A percentile compares a stretch with the other conserved stretches of the same genome.
Evolutionary conservation across 2,329 filamentous ascomycete genomes (phyloP).

Genomic region (Hortaea sp.): DNA sequence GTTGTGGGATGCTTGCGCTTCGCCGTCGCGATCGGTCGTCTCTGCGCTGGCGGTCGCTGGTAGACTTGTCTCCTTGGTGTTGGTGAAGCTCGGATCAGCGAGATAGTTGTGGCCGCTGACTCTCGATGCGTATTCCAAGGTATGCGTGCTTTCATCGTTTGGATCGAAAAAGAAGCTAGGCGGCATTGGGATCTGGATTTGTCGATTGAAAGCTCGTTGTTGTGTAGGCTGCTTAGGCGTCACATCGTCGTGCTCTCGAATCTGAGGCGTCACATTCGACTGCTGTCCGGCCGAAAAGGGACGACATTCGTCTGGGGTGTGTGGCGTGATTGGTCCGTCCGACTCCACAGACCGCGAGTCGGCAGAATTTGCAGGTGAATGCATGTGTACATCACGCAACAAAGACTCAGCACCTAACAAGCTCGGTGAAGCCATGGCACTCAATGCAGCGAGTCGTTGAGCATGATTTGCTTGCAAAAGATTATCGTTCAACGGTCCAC

Average conservation of each 20-base stretch:
- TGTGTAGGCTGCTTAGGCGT: constrained; percentile 17
- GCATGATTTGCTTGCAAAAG: background rate
- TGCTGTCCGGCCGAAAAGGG: constrained; percentile 1
- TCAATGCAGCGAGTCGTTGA: background rate
- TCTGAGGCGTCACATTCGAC: constrained; percentile 5
- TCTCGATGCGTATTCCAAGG: constrained; percentile 34
- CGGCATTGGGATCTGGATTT: constrained; percentile 34
- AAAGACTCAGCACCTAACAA: constrained; percentile 39
- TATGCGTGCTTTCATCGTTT: constrained; percentile 35
- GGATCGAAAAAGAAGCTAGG: constrained; percentile 37
- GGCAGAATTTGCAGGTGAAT: constrained; percentile 28
- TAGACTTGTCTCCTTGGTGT: constrained; percentile 2
- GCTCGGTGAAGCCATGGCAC: constrained; percentile 24
- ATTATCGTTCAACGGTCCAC: too few species aligned
- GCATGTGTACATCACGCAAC: constrained; percentile 40
- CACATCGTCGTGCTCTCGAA: constrained; percentile 6
- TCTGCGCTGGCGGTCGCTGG: constrained; percentile 5
- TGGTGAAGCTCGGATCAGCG: constrained; percentile 12
- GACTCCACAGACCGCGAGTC: constrained; percentile 27
- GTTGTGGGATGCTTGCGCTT: background rate
- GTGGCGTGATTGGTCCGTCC: constrained; percentile 16
- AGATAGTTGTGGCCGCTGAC: constrained; percentile 37
- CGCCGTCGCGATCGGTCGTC: constrained; percentile 2
- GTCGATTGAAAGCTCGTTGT: constrained; percentile 27
- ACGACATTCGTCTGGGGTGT: constrained; percentile 3